Evolutionary conservation across 1,139 yeast species (phyloP), one percentile per base, ranked within the genome.

Genomic region (Diutina pseudorugosa): DNA sequence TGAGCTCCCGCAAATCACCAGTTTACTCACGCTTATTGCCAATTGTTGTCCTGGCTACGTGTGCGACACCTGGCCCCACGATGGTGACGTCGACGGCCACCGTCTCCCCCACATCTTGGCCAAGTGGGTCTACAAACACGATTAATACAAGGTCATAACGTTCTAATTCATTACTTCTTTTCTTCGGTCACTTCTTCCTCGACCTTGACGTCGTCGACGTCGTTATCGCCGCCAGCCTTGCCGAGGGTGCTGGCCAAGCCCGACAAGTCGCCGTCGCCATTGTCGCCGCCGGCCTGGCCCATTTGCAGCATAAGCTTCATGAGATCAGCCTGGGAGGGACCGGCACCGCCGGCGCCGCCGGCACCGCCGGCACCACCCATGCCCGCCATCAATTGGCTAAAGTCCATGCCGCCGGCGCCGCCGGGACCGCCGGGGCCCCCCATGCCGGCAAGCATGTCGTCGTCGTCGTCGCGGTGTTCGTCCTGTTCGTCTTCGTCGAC

Each of bases 391-490:
- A 45, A 45, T 18, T 45, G 16, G 21, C 36, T n/a, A 20, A 51
- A 51, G 51, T 51, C 53, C 21, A 51, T 23, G 51, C 50, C 53
- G 16, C 52, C 52, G 4, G 52, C 70, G 47, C 74, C 75, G 40
- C 69, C 72, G 55, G 67, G 63, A 25, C 69, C 72, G 48, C 65
- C 68, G 53, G 59, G 53, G 14, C 66, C 68, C 27, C 68, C 68
- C 19, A 41, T 20, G 23, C 53, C 57, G 16, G 50, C 50, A 65
- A 64, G 62, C 50, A 51, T 52, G 40, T 42, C 51, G 44, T 76
- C 81, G 18, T 73, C 77, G 11, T 57, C 59, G 48, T 71, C 83
- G 8, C 69, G 71, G 45, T 65, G 67, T 59, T 63, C 68, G 9
- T 64, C 66, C 51, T 64, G 68, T 54, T 64, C 68, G 51, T 64